Conservation (phyloP, 1,139 yeast genomes). For the Taphrina communis region DNA sequence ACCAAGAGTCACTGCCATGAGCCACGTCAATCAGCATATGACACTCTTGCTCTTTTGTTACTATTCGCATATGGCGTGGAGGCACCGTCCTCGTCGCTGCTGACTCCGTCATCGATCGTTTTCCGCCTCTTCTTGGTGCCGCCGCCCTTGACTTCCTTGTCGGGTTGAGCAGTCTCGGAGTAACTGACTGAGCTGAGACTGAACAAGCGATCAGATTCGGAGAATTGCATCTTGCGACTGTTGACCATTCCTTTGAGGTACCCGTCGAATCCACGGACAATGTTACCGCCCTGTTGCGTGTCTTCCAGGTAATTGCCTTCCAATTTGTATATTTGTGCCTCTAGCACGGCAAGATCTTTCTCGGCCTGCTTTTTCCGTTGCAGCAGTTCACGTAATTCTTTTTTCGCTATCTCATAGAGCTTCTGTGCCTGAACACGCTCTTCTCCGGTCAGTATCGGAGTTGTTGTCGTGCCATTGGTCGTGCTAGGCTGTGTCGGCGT, state of each 20-base stretch:
- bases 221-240: conserved; percentile 58
- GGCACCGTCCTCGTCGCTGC: conserved; percentile 24
- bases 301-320: conserved; percentile 82
- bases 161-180: conserved; percentile 47
- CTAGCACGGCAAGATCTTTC: conserved; percentile 64
- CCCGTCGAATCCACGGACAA: conserved; percentile 87
- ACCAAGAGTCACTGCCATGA: neutral
- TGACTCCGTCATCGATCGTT: conserved; percentile 10
- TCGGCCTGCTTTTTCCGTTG: conserved; percentile 69
- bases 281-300: conserved; percentile 68
- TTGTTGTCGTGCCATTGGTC: neutral
- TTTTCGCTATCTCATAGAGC: conserved; percentile 71
- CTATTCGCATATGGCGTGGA: neutral
- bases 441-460: conserved; percentile 18
- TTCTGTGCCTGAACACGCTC: conserved; percentile 48
- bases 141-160: conserved; percentile 9
- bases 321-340: conserved; percentile 79
- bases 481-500: conserved; percentile 9
- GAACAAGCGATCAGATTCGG: conserved; percentile 84
- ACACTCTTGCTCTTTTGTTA: conserved; percentile 20
- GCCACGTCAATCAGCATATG: conserved; percentile 15
- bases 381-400: conserved; percentile 70
- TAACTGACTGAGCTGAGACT: conserved; percentile 78
- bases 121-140: conserved; percentile 18
- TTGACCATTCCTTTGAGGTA: conserved; percentile 60